phyloP scores from a whole-genome alignment of 148 eudicot genomes.

The Arctostaphylos glauca region DNA sequence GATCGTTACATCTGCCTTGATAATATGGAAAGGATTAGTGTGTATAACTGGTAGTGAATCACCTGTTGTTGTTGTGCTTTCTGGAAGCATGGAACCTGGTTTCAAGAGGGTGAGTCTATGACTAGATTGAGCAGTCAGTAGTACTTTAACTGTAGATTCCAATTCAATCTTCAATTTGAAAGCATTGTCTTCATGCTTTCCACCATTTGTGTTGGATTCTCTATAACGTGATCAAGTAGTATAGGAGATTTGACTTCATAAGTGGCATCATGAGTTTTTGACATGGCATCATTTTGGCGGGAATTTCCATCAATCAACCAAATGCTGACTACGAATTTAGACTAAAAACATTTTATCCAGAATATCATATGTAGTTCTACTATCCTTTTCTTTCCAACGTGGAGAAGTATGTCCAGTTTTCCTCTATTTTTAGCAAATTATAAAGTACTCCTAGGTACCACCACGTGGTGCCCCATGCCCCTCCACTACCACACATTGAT shows the following conservation, averaged over 20 bases:
- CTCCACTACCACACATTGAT: too few species aligned
- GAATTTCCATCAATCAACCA: neutral
- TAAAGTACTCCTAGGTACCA: too few species aligned
- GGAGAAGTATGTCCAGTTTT: neutral
- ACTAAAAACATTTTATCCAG: neutral
- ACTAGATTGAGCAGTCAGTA: neutral
- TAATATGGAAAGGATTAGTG: constrained; percentile 68
- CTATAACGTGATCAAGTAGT: neutral
- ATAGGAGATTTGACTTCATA: neutral
- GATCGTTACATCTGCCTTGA: constrained; percentile 61
- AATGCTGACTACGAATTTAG: neutral
- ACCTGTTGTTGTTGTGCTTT: constrained; percentile 77
- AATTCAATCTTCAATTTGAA: neutral
- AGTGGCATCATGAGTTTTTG: neutral
- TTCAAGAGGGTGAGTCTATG: constrained; percentile 47
- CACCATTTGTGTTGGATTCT: neutral
- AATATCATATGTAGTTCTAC: too few species aligned
- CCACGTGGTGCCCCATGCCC: too few species aligned
- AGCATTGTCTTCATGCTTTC: neutral
- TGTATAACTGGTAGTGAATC: constrained; percentile 66
- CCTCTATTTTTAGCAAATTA: too few species aligned
- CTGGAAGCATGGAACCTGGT: constrained; percentile 92
- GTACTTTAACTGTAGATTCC: neutral
- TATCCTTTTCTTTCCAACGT: neutral
- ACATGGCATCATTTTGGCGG: neutral